These are phyloP conservation scores for Ceratonia siliqua DNA, from an alignment of 306 rosid species.

Conservation along the genomic window DNA sequence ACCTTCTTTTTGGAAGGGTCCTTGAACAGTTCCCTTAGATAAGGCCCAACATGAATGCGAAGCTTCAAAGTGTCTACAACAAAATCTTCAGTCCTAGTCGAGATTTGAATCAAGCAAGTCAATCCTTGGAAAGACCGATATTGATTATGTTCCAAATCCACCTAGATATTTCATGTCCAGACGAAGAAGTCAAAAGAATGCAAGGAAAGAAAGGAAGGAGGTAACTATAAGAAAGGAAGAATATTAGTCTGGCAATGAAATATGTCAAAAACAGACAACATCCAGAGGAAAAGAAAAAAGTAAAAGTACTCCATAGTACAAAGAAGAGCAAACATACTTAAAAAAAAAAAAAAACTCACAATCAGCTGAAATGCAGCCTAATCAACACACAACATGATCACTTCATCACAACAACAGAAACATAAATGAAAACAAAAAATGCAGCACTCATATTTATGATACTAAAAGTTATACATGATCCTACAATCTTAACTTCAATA, in stretches of 20 bases:
- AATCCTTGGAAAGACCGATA: constrained; percentile 96
- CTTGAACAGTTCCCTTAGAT: constrained; percentile 86
- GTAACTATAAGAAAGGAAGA: not conserved
- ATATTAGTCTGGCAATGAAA: constrained; percentile 7
- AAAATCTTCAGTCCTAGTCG: constrained; percentile 92
- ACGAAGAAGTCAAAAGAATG: constrained; percentile 23
- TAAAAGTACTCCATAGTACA: not conserved
- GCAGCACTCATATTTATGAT: not conserved
- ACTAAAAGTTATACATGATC: not conserved
- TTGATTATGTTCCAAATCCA: constrained; percentile 95
- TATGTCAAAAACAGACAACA: not conserved
- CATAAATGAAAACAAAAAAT: constrained; percentile 12
- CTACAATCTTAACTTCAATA: not conserved
- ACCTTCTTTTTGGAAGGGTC: constrained; percentile 95
- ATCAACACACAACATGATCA: constrained; percentile 10
- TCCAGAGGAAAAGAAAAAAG: not conserved
- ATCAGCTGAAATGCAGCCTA: not conserved
- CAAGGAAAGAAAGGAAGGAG: constrained; percentile 1
- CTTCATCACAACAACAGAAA: constrained; percentile 10
- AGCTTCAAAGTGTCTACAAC: constrained; percentile 89
- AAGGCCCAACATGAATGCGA: constrained; percentile 83
- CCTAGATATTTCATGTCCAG: constrained; percentile 48
- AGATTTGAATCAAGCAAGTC: constrained; percentile 97
- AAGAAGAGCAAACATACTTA: too few species aligned
- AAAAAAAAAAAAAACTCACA: not conserved